Evolutionary conservation across 805 yeast genomes (phyloP).

Genomic region (Cyberlindnera maritima): DNA sequence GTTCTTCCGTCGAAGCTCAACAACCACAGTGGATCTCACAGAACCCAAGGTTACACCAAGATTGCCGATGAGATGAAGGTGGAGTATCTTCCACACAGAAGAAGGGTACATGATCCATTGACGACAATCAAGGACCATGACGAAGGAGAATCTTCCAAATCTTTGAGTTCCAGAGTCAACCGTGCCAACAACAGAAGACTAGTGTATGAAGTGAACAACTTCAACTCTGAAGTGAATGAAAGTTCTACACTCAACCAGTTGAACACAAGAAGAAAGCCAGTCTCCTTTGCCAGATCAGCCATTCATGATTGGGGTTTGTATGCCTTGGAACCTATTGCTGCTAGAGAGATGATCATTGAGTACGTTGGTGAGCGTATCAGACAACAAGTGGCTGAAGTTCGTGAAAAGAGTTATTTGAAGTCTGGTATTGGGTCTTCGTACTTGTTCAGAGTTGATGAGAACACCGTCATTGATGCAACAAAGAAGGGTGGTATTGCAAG

Average conservation of each 20-base stretch:
- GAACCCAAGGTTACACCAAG: slow-evolving; percentile 70
- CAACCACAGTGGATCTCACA: slow-evolving; percentile 57
- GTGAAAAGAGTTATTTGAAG: slow-evolving; percentile 81
- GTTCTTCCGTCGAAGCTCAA: slow-evolving; percentile 28
- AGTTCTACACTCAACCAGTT: slow-evolving; percentile 80
- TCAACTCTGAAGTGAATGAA: slow-evolving; percentile 74
- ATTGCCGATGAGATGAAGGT: slow-evolving; percentile 71
- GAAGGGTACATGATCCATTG: slow-evolving; percentile 63
- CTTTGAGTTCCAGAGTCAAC: slow-evolving; percentile 77
- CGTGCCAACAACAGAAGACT: slow-evolving; percentile 85
- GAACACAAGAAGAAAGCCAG: slow-evolving; percentile 88
- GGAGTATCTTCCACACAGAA: slow-evolving; percentile 80
- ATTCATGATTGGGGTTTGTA: slow-evolving; percentile 98
- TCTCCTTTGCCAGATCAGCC: slow-evolving; percentile 94
- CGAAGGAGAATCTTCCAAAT: slow-evolving; percentile 41
- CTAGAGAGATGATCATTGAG: slow-evolving; percentile 95
- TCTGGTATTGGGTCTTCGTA: slow-evolving; percentile 96
- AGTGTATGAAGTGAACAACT: slow-evolving; percentile 84
- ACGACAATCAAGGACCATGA: slow-evolving; percentile 70
- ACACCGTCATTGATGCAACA: slow-evolving; percentile 95
- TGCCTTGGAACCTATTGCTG: slow-evolving; percentile 94
- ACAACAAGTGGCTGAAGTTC: slow-evolving; percentile 89
- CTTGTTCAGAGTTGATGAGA: slow-evolving; percentile 87
- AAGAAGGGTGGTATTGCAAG: slow-evolving; percentile 97
- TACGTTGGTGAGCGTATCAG: slow-evolving; percentile 94